These are phyloP conservation scores for Penicillium janthinellum DNA, from an alignment of 2,329 filamentous ascomycete genomes.

Conservation along the genomic window DNA sequence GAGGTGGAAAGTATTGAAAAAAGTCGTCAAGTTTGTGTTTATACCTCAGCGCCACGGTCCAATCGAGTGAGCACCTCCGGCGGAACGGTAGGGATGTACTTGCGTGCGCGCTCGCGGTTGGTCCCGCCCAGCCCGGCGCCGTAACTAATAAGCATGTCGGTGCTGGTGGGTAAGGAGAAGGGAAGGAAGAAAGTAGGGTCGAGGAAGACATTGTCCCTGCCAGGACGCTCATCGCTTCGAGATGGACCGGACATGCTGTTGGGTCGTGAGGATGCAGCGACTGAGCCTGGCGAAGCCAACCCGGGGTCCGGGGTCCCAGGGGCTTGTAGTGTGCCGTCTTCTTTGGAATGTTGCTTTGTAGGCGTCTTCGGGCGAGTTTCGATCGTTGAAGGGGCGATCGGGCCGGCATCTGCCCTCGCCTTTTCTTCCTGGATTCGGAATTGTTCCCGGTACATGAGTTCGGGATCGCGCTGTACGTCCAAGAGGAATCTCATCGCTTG, in stretches of 20 bases:
- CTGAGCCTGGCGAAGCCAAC: conserved; percentile 27
- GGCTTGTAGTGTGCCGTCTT: conserved; percentile 11
- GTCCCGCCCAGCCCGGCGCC: conserved; percentile 92
- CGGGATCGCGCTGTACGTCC: conserved; percentile 74
- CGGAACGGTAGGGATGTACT: conserved; percentile 94
- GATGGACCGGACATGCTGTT: conserved; percentile 21
- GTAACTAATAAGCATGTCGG: conserved; percentile 95
- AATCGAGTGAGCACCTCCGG: conserved; percentile 90
- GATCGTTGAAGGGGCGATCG: conserved; percentile 9
- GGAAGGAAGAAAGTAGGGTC: conserved; percentile 91
- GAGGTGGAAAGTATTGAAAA: background rate
- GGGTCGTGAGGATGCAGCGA: conserved; percentile 29
- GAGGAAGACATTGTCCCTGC: conserved; percentile 60
- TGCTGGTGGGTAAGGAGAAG: conserved; percentile 92
- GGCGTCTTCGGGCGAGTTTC: conserved; percentile 36
- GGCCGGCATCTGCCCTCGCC: conserved; percentile 22
- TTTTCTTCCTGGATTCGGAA: conserved; percentile 35
- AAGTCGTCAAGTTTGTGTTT: background rate
- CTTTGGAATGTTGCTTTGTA: conserved; percentile 17
- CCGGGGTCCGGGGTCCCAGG: conserved; percentile 23
- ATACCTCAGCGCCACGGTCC: conserved; percentile 55
- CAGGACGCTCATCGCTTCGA: conserved; percentile 31
- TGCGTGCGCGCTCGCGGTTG: conserved; percentile 86
- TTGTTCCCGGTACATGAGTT: conserved; percentile 52
- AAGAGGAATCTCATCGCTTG: conserved; percentile 84